phyloP scores from a whole-genome alignment of 2,329 filamentous ascomycete genomes.

The Dothistroma pini region DNA sequence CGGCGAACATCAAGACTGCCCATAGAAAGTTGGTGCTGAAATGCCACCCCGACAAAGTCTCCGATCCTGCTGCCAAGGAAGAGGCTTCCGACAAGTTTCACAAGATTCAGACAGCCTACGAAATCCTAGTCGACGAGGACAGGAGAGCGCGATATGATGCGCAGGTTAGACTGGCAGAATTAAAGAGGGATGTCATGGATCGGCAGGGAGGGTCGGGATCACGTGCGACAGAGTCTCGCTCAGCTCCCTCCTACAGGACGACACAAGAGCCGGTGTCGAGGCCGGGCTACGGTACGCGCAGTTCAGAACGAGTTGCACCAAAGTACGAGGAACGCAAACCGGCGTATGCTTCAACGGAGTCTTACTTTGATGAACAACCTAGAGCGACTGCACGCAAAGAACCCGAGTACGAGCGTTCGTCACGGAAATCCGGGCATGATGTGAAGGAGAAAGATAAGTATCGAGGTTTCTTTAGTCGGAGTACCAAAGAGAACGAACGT shows the following conservation, averaged over 20 bases:
- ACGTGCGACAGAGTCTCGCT: slow-evolving; percentile 16
- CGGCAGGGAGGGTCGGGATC: slow-evolving; percentile 30
- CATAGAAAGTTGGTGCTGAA: slow-evolving; percentile 89
- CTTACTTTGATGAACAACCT: slow-evolving; percentile 37
- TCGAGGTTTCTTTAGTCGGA: slow-evolving; percentile 5
- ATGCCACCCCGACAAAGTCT: slow-evolving; percentile 64
- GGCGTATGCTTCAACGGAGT: slow-evolving; percentile 22
- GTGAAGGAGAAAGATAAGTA: slow-evolving; percentile 25
- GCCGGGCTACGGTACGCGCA: slow-evolving; percentile 13
- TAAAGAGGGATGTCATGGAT: slow-evolving; percentile 55
- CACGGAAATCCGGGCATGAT: slow-evolving; percentile 18
- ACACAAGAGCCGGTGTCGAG: slow-evolving; percentile 13
- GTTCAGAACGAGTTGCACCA: slow-evolving; percentile 22
- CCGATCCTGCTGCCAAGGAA: slow-evolving; percentile 70
- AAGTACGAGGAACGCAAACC: slow-evolving; percentile 34
- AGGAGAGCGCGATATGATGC: slow-evolving; percentile 75
- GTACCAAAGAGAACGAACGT: slow-evolving; percentile 35
- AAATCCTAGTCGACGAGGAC: slow-evolving; percentile 75
- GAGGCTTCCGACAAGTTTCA: slow-evolving; percentile 85
- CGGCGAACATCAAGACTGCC: slow-evolving; percentile 78
- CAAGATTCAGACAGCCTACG: slow-evolving; percentile 87
- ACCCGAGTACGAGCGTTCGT: slow-evolving; percentile 37
- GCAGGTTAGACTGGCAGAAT: slow-evolving; percentile 62
- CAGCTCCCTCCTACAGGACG: slow-evolving; percentile 14
- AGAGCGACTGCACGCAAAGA: slow-evolving; percentile 38